Evolutionary conservation across 2,329 filamentous ascomycete species (phyloP), one percentile per base, ranked within the genome.

Genomic region (Fusarium pseudoanthophilum): DNA sequence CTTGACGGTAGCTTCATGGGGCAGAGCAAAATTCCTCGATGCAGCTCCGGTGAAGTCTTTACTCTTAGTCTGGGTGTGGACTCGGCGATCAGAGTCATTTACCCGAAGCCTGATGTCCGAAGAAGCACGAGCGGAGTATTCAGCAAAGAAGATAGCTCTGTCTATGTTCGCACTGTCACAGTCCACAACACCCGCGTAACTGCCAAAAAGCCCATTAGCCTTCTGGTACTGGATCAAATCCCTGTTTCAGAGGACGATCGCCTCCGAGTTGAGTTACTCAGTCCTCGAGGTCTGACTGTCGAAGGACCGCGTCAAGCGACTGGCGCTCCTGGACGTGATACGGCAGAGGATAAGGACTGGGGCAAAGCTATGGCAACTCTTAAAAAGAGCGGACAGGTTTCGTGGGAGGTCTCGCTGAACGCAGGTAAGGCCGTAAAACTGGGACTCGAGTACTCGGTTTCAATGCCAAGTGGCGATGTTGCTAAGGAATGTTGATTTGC

Each of bases 1-100:
- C 85, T 92, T n/a, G 90, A 92, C 76, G 88, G 89, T 7, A 85
- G 85, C 14, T 92, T 92, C 80, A 82, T 92, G 61, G 90, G 90
- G 7, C 87, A 87, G 62, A 85, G 86, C 4, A 82, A 78, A 2
- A 82, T 92, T 39, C 88, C 89, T 4, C 85, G 86, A 36, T 90
- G 89, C 77, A 86, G 84, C 51, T 82, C 88, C 0, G 88, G 88
- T 42, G 87, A 89, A 58, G 73, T 78, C 3, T 87, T 92, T 77
- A 82, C 80, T 28, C 81, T 92, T 3, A 83, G 83, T 53, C 82
- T 92, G 0, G 90, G 90, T n/a, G 83, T 91, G 10, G 90, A 92
- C 77, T 89, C 89, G 6, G 84, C 85, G 9, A 86, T 92, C 74
- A 79, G 78, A 57, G 85, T 92, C 30, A 79, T 80, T 18, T 92